Evolutionary conservation across 2,329 filamentous ascomycete genomes (phyloP).

Genomic region (Nemania serpens): DNA sequence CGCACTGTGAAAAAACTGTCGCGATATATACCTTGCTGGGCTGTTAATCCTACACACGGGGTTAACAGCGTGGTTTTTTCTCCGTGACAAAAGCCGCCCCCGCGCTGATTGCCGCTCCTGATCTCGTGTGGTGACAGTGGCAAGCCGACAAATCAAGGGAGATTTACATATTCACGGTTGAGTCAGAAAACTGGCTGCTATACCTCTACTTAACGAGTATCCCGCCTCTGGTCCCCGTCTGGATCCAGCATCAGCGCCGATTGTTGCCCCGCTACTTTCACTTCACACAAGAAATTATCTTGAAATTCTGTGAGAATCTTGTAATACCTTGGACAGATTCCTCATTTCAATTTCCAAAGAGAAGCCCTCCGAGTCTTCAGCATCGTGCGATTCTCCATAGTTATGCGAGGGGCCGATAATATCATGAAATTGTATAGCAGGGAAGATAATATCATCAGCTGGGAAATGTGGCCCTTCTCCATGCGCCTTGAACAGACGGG

Average conservation of each 20-base stretch:
- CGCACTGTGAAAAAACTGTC: not conserved
- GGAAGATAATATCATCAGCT: not conserved
- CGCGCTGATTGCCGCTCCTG: not conserved
- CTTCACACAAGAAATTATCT: not conserved
- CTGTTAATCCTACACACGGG: not conserved
- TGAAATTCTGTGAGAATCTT: not conserved
- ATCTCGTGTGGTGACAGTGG: not conserved
- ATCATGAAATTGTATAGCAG: not conserved
- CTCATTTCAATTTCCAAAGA: not conserved
- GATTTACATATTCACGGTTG: not conserved
- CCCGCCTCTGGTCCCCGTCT: not conserved
- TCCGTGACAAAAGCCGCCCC: not conserved
- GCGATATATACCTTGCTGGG: not conserved
- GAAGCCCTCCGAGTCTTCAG: not conserved
- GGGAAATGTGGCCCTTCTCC: not conserved
- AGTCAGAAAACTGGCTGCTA: not conserved
- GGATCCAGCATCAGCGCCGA: not conserved
- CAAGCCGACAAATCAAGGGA: not conserved
- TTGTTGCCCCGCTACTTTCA: not conserved
- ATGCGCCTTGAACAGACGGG: not conserved
- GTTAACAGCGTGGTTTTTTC: not conserved
- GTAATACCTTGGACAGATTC: slow-evolving; percentile 2
- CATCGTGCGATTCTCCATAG: not conserved
- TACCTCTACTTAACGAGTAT: not conserved
- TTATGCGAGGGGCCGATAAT: not conserved